Conservation (phyloP, 2,329 filamentous ascomycete genomes). For the Trichoderma sp. region DNA sequence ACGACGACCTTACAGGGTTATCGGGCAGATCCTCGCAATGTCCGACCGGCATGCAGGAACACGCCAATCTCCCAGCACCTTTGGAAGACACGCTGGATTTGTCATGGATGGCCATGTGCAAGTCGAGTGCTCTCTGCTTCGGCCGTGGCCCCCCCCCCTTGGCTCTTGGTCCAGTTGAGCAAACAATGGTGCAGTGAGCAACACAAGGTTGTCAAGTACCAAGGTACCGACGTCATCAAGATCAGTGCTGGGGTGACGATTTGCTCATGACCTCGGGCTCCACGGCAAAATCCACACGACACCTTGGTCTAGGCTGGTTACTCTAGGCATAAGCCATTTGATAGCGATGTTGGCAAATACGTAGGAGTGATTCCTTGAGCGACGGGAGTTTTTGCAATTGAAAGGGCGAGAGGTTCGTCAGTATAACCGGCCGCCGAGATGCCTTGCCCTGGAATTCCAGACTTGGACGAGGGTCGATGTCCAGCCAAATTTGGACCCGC, state of each 20-base stretch:
- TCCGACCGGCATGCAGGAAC: not conserved
- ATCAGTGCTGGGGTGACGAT: not conserved
- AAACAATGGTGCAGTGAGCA: not conserved
- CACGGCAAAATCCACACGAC: not conserved
- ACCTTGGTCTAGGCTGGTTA: not conserved
- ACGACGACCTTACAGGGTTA: not conserved
- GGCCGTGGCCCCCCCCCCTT: not conserved
- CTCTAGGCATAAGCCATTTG: not conserved
- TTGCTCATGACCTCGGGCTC: not conserved
- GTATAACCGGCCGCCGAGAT: not conserved
- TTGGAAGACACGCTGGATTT: not conserved
- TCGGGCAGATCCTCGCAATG: not conserved
- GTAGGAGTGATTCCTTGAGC: not conserved
- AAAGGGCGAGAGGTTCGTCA: not conserved
- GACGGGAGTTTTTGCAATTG: not conserved
- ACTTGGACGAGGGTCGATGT: not conserved
- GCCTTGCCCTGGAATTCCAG: not conserved
- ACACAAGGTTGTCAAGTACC: not conserved
- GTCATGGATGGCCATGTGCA: not conserved
- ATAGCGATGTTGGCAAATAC: not conserved
- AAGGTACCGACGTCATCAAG: conserved; percentile 1
- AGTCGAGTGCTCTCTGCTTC: not conserved
- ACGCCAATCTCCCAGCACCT: not conserved
- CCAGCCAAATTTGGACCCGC: not conserved
- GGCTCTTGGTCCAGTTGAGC: not conserved